Base-by-base conservation (phyloP, 192 early-diverging fungal genomes). In the Spinellus fusiger region DNA sequence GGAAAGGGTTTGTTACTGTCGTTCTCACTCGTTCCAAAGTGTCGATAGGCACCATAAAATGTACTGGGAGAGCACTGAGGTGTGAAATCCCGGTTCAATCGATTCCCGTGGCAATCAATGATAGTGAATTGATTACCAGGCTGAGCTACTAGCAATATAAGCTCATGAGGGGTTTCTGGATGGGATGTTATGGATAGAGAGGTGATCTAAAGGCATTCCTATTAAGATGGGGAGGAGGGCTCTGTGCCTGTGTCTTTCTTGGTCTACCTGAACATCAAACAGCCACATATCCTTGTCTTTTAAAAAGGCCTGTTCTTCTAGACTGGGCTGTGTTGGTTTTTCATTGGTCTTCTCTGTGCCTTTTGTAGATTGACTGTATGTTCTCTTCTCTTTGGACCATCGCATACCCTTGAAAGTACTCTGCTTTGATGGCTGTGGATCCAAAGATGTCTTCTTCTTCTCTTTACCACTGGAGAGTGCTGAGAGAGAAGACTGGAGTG, bases 101-200 rank as follows among this genome's bases (percentile, higher is more conserved):
- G 38, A 26, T 70, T 69, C 4, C 68, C 75, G 18, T 74, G 57
- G n/a, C 68, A 56, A 34, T 77, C 71, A 49, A 77, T 73, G 20
- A 73, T 73, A 0, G 65, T 74, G 40, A 77, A 77, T 7, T 57
- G 69, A 27, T 73, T 73, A 10, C 81, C 81, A 1, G 81, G 78
- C 54, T 83, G 81, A 9, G 79, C 81, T 3, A 83, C 75, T 0
- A 83, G 62, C 1, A 83, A 59, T n/a, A 83, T 60, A 7, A 73
- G 74, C 9, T 71, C 61, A 13, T 67, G 56, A 10, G 78, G 72
- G 26, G 53, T 57, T 3, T 71, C 47, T 16, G 76, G 69, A 31
- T 80, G 68, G 10, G 60, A 64, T 0, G 81, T 73, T 0, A 69
- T 68, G 7, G 77, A 68, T 2, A 83, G 51, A 50, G 79, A 78